Conservation (phyloP, 768 basidiomycete genomes). For the Chalciporus pseudorubinellus region DNA sequence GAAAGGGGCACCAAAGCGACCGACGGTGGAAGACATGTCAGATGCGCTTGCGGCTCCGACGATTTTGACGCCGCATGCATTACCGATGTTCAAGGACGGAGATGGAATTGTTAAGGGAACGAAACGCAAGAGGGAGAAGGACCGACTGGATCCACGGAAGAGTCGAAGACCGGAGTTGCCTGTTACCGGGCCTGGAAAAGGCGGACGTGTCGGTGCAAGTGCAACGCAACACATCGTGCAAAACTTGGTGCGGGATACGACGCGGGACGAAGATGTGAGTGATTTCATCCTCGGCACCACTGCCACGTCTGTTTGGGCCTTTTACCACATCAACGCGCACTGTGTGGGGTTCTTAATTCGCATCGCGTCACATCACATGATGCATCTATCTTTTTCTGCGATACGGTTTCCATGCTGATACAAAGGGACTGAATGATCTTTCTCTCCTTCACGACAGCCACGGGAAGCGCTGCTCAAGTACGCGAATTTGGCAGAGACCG, state of each 20-base stretch:
- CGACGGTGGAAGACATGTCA: constrained; percentile 85
- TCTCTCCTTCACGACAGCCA: constrained; percentile 55
- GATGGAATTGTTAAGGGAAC: constrained; percentile 62
- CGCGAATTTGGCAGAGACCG: constrained; percentile 69
- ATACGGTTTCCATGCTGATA: constrained; percentile 27
- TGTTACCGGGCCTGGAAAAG: constrained; percentile 87
- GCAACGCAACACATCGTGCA: constrained; percentile 97
- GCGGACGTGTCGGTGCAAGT: constrained; percentile 93
- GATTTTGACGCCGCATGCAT: constrained; percentile 88
- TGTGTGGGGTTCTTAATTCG: constrained; percentile 6
- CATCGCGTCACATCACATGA: constrained; percentile 17
- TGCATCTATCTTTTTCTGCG: constrained; percentile 12
- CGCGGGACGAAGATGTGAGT: constrained; percentile 94
- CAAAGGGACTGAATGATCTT: constrained; percentile 22
- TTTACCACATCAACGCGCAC: background rate
- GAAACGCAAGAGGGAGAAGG: constrained; percentile 90
- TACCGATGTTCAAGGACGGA: constrained; percentile 91
- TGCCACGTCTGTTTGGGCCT: background rate
- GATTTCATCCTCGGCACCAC: constrained; percentile 16
- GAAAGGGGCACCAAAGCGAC: constrained; percentile 82
- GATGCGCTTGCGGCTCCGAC: constrained; percentile 81
- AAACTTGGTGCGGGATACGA: constrained; percentile 87
- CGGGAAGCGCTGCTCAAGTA: constrained; percentile 96
- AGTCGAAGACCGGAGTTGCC: constrained; percentile 91
- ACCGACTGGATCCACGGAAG: constrained; percentile 85